Percentiles rank a stretch among this genome's conserved stretches.
phyloP scores from a whole-genome alignment of 305 asterid species.

The Fraxinus albicans region DNA sequence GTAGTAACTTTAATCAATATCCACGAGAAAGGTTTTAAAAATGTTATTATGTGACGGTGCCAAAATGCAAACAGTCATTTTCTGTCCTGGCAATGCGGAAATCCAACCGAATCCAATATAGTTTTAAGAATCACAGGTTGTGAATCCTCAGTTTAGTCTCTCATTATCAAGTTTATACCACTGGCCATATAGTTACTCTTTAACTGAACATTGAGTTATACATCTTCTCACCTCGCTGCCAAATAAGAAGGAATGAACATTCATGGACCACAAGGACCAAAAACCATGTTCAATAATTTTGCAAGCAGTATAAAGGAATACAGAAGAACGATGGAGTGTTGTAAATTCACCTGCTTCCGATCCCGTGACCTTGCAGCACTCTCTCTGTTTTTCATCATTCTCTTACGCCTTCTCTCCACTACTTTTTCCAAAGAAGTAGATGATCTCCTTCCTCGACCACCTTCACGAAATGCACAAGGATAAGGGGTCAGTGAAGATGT shows the following conservation, averaged over 20 bases:
- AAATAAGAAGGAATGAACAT: background rate
- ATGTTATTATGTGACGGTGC: background rate
- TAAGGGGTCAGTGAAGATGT: conserved; percentile 62
- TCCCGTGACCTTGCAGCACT: conserved; percentile 98
- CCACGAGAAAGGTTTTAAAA: background rate
- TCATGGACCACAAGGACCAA: background rate
- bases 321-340: background rate
- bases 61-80: background rate
- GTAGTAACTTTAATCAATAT: background rate
- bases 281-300: background rate
- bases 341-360: conserved; percentile 82
- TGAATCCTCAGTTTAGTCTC: conserved; percentile 1
- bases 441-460: conserved; percentile 71
- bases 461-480: conserved; percentile 60
- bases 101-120: background rate
- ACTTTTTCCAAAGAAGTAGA: conserved; percentile 77
- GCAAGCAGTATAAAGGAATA: background rate
- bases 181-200: background rate
- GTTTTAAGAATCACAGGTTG: conserved; percentile 9
- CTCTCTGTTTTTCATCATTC: conserved; percentile 95
- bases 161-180: background rate
- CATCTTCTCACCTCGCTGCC: conserved; percentile 3
- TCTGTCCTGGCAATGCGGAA: conserved; percentile 13
- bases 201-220: conserved; percentile 12
- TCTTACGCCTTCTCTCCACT: conserved; percentile 92